Conservation (phyloP, 371 early-diverging fungal species). For the Syncephalastrum sp. region DNA sequence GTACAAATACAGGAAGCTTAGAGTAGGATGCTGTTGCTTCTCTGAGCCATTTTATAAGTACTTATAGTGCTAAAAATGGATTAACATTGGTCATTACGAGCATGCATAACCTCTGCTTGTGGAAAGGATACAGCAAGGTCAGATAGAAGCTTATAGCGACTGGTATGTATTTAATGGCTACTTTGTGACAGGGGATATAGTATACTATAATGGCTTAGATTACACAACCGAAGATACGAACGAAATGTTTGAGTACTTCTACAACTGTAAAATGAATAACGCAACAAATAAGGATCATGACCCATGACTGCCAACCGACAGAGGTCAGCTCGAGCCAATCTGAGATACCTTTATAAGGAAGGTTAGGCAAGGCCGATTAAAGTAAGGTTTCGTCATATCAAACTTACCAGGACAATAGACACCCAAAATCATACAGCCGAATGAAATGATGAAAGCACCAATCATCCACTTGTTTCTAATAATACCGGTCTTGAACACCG, state of each 20-base stretch:
- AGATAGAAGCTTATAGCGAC: background rate
- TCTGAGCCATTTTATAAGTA: too few relatives aligned
- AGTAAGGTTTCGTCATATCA: background rate
- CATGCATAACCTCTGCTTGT: background rate
- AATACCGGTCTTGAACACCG: constrained; percentile 72
- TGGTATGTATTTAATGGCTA: background rate
- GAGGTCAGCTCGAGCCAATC: constrained; percentile 66
- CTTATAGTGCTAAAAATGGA: too few relatives aligned
- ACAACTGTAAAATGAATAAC: constrained; percentile 64
- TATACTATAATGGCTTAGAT: background rate
- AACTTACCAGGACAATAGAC: constrained; percentile 65
- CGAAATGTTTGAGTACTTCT: constrained; percentile 66
- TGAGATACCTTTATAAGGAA: constrained; percentile 19
- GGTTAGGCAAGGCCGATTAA: constrained; percentile 2
- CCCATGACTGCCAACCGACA: constrained; percentile 75
- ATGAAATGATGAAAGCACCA: constrained; percentile 61
- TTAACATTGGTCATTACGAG: too few relatives aligned
- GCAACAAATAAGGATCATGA: constrained; percentile 66
- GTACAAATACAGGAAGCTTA: too few relatives aligned
- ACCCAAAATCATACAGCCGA: constrained; percentile 67
- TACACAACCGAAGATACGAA: constrained; percentile 23
- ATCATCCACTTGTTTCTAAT: constrained; percentile 78
- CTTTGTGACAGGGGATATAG: background rate
- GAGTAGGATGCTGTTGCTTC: too few relatives aligned
- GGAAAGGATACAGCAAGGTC: background rate